Evolutionary conservation across 2,329 filamentous ascomycete genomes (phyloP).

Genomic region (Diaporthe sp.): DNA sequence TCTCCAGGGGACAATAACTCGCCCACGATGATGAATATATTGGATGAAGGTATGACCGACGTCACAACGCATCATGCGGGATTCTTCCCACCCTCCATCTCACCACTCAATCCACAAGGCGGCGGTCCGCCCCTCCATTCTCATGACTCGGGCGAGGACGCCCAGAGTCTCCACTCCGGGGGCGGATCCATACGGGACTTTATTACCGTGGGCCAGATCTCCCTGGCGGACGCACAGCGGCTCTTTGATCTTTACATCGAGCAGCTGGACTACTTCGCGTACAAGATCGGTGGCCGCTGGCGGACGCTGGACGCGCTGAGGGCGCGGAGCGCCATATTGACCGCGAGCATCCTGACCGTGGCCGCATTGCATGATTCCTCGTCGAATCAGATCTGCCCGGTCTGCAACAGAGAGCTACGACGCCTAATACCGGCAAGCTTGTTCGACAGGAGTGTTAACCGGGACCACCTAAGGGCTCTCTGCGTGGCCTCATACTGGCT

Average conservation of each 20-base stretch:
- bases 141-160: slow-evolving; percentile 22
- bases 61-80: slow-evolving; percentile 46
- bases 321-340: slow-evolving; percentile 63
- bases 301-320: slow-evolving; percentile 61
- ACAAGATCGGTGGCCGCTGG: slow-evolving; percentile 61
- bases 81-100: slow-evolving; percentile 10
- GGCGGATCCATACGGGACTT: slow-evolving; percentile 42
- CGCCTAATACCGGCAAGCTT: slow-evolving; percentile 42
- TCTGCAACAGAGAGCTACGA: slow-evolving; percentile 39
- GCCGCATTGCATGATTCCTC: slow-evolving; percentile 51
- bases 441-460: slow-evolving; percentile 47
- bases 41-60: slow-evolving; percentile 50
- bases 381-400: slow-evolving; percentile 35
- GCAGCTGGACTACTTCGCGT: slow-evolving; percentile 61
- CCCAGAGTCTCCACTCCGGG: slow-evolving; percentile 20
- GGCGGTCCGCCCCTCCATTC: not conserved
- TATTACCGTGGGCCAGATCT: slow-evolving; percentile 52
- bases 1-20: slow-evolving; percentile 36
- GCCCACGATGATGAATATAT: slow-evolving; percentile 37
- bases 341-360: slow-evolving; percentile 60
- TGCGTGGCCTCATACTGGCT: slow-evolving; percentile 73
- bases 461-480: slow-evolving; percentile 67
- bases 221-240: slow-evolving; percentile 59
- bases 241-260: slow-evolving; percentile 62
- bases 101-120: slow-evolving; percentile 46